Evolutionary conservation across 805 yeast genomes (phyloP).

Genomic region (Gaillardinia entomophila): DNA sequence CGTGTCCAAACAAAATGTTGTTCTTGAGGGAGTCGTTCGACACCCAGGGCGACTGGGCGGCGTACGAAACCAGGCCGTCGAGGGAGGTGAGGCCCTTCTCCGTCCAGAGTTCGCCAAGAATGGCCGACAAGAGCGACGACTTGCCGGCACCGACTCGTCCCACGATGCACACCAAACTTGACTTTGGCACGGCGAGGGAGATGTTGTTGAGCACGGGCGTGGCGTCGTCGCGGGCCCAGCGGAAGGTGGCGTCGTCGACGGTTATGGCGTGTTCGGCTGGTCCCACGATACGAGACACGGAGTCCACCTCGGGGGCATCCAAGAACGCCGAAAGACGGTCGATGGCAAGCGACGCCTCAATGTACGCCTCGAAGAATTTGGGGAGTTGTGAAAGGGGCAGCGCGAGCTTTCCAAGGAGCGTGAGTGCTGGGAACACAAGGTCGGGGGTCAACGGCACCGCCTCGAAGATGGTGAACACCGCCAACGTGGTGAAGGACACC

Average conservation of each 20-base stretch:
- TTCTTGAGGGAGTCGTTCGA: constrained; percentile 46
- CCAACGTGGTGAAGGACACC: constrained; percentile 58
- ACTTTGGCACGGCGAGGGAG: constrained; percentile 45
- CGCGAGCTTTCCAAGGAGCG: constrained; percentile 53
- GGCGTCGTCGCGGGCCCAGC: constrained; percentile 34
- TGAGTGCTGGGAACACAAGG: constrained; percentile 62
- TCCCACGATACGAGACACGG: constrained; percentile 7
- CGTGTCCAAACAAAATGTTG: constrained; percentile 47
- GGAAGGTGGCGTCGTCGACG: constrained; percentile 46
- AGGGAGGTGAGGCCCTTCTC: constrained; percentile 31
- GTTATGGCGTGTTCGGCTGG: constrained; percentile 33
- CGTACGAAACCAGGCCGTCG: constrained; percentile 49
- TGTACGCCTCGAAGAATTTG: constrained; percentile 45
- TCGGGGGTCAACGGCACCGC: constrained; percentile 57
- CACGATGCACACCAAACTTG: constrained; percentile 53
- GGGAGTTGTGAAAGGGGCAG: constrained; percentile 60
- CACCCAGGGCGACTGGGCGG: constrained; percentile 56
- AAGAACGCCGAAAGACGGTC: constrained; percentile 49
- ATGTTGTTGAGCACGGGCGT: constrained; percentile 40
- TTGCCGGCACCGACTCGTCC: constrained; percentile 70
- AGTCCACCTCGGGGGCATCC: constrained; percentile 12
- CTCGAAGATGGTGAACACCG: constrained; percentile 41
- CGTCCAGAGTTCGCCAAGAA: constrained; percentile 56
- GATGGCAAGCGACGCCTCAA: constrained; percentile 57
- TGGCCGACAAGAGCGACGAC: constrained; percentile 48